Percentiles rank a stretch among this genome's conserved stretches.
Evolutionary conservation across 495 filamentous ascomycete genomes (phyloP).

Genomic region (Aspergillus affinis): DNA sequence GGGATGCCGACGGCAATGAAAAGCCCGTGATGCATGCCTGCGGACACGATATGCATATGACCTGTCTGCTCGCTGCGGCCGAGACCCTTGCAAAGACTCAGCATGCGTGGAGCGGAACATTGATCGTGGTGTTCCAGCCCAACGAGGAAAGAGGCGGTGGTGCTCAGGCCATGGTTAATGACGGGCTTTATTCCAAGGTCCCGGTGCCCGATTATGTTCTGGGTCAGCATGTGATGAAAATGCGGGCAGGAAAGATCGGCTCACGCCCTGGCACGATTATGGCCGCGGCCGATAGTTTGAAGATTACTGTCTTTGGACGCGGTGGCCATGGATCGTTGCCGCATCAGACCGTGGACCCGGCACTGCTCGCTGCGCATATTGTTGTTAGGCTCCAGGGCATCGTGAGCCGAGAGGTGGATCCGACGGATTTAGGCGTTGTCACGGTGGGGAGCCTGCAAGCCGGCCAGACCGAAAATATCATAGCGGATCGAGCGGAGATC

Average conservation of each 20-base stretch:
- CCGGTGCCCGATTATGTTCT: constrained; percentile 51
- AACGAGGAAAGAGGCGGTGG: constrained; percentile 52
- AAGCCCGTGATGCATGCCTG: constrained; percentile 58
- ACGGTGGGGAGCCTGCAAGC: constrained; percentile 53
- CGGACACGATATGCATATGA: constrained; percentile 59
- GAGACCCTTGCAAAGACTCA: constrained; percentile 35
- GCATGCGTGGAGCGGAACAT: constrained; percentile 47
- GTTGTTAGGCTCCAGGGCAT: constrained; percentile 51
- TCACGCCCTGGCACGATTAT: constrained; percentile 42
- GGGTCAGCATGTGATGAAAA: constrained; percentile 53
- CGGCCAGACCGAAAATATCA: constrained; percentile 54
- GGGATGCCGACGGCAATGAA: constrained; percentile 38
- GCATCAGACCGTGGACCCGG: constrained; percentile 52
- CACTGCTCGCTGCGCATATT: constrained; percentile 47
- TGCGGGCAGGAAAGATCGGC: constrained; percentile 43
- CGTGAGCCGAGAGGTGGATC: constrained; percentile 50
- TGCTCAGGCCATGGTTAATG: constrained; percentile 55
- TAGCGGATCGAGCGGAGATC: constrained; percentile 48
- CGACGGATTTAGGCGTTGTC: constrained; percentile 48
- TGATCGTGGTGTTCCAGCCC: constrained; percentile 56
- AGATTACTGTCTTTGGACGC: constrained; percentile 50
- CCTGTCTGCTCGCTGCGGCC: constrained; percentile 50
- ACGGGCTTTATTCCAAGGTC: constrained; percentile 48
- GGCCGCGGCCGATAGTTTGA: constrained; percentile 51
- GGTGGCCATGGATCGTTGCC: constrained; percentile 54